phyloP scores from a whole-genome alignment of 257 asterid genomes.

The Solanum etuberosum region DNA sequence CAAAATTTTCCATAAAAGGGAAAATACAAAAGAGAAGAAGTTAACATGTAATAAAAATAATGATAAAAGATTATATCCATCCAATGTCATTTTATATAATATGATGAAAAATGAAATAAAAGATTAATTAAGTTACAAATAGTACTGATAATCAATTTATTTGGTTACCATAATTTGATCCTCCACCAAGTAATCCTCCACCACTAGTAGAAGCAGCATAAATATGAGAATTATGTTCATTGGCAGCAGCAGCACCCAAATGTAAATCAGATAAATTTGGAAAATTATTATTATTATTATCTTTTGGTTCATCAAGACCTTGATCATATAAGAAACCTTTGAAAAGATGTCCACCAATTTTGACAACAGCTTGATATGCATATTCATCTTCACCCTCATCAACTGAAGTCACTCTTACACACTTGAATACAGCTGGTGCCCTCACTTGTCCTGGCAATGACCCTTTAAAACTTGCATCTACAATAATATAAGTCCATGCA shows the following conservation, averaged over 20 bases:
- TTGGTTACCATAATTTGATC: slow-evolving; percentile 20
- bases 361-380: slow-evolving; percentile 64
- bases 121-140: neutral
- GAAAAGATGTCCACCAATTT: slow-evolving; percentile 76
- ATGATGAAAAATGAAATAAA: neutral
- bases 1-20: neutral
- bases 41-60: neutral
- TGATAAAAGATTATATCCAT: neutral
- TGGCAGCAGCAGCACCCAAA: slow-evolving; percentile 28
- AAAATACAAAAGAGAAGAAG: neutral
- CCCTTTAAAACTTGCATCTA: slow-evolving; percentile 41
- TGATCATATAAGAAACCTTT: slow-evolving; percentile 69
- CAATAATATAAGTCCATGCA: neutral
- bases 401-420: slow-evolving; percentile 51
- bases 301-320: slow-evolving; percentile 38
- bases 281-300: neutral
- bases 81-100: neutral
- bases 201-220: slow-evolving; percentile 23
- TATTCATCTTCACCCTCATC: slow-evolving; percentile 74
- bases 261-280: slow-evolving; percentile 60
- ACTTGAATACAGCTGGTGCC: slow-evolving; percentile 70
- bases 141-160: slow-evolving; percentile 21
- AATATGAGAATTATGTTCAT: slow-evolving; percentile 22
- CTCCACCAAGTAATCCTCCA: slow-evolving; percentile 56
- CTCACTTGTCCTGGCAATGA: slow-evolving; percentile 65